A percentile compares a stretch with the other conserved stretches of the same genome.
Conservation (phyloP, 352 stramenopile species). For the Phytophthora niederhauseri region DNA sequence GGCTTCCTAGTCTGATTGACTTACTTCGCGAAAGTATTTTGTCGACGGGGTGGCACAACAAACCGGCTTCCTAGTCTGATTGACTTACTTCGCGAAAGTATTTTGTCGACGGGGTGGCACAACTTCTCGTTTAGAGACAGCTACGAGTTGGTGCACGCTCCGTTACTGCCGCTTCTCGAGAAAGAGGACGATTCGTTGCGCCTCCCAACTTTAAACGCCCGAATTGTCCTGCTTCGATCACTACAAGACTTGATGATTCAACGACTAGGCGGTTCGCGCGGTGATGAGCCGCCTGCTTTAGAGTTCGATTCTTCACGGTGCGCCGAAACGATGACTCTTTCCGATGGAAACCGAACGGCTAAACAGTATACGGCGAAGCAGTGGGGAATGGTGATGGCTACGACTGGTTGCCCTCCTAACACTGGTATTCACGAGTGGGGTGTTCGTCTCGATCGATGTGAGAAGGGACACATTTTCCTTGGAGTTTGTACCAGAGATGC, state of each 20-base stretch:
- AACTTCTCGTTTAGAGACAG: conserved; percentile 63
- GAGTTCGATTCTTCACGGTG: conserved; percentile 89
- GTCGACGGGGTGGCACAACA: too few relatives aligned
- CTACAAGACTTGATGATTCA: conserved; percentile 89
- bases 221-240: conserved; percentile 74
- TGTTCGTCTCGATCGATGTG: conserved; percentile 86
- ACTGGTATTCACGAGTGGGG: conserved; percentile 90
- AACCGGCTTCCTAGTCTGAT: conserved; percentile 58
- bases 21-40: conserved; percentile 75
- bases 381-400: conserved; percentile 92
- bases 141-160: conserved; percentile 70
- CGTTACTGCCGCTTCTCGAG: conserved; percentile 72
- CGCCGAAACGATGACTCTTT: conserved; percentile 90
- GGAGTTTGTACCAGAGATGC: conserved; percentile 87
- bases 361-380: conserved; percentile 92
- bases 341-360: conserved; percentile 80
- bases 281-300: conserved; percentile 77
- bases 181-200: conserved; percentile 28
- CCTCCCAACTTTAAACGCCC: conserved; percentile 39
- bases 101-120: conserved; percentile 60
- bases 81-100: conserved; percentile 72
- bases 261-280: conserved; percentile 69
- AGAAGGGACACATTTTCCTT: conserved; percentile 92
- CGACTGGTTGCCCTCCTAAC: conserved; percentile 82
- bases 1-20: conserved; percentile 60